Evolutionary conservation across 805 yeast species (phyloP).

Genomic region (Yarrowia porcina): DNA sequence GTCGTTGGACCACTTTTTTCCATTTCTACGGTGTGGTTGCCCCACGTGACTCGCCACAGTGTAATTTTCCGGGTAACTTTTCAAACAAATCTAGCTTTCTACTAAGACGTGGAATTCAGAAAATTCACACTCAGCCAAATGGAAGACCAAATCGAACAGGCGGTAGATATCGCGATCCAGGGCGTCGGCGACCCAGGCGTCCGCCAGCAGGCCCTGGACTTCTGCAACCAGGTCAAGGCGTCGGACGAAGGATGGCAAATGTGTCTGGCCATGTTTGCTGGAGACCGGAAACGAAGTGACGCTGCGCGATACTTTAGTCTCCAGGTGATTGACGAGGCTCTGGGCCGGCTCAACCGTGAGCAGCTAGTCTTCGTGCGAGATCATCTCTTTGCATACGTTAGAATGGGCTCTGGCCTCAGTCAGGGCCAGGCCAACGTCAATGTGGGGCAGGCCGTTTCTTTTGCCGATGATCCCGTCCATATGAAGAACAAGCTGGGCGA

Average conservation of each 20-base stretch:
- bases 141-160: conserved; percentile 74
- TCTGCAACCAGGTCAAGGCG: conserved; percentile 43
- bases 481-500: conserved; percentile 58
- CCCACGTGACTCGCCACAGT: conserved; percentile 24
- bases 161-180: conserved; percentile 77
- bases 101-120: background rate
- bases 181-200: conserved; percentile 60
- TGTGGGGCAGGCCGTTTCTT: conserved; percentile 27
- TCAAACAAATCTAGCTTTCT: conserved; percentile 22
- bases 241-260: conserved; percentile 50
- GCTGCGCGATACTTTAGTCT: conserved; percentile 63
- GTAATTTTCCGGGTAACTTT: conserved; percentile 24
- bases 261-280: conserved; percentile 43
- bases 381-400: conserved; percentile 47
- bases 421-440: conserved; percentile 34
- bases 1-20: no score
- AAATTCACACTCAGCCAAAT: conserved; percentile 7
- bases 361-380: conserved; percentile 49
- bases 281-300: conserved; percentile 44
- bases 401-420: conserved; percentile 19
- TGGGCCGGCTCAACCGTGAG: conserved; percentile 46
- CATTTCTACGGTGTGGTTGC: background rate
- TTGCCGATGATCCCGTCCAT: conserved; percentile 41
- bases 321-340: conserved; percentile 63
- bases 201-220: conserved; percentile 54